Evolutionary conservation across 306 rosid species (phyloP), one percentile per base, ranked within the genome.

Genomic region (Vigna unguiculata): DNA sequence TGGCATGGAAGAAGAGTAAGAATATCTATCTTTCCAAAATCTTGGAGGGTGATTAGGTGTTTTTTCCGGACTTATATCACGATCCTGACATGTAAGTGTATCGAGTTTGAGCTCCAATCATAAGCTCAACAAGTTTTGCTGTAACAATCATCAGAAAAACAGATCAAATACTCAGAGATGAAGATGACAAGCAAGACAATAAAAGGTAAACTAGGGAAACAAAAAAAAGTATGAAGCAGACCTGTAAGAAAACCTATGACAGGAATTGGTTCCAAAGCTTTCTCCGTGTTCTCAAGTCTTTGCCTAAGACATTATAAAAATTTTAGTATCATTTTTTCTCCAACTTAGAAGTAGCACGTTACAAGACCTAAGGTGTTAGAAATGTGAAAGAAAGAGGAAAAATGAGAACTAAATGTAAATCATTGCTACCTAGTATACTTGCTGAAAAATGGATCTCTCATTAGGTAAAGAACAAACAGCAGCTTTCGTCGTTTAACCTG

Each of bases 401-500:
- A 9, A 0, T 6, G 36, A 66, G 32, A 55, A 51, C 1, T 71
- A 51, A 77, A 72, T 46, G 36, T 67, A 59, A 81, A 55, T 64
- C 59, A 15, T 22, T 17, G 15, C 6, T 79, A 92, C 99, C 99
- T 89, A 40, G 92, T 92, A 80, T 86, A 88, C 86, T 87, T 88
- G 93, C 75, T 86, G 79, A 96, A 96, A 85, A 96, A 92, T 19
- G 99, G 99, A 84, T 96, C 98, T 86, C 98, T 89, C 99, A 96
- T 86, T 72, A 96, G 83, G 89, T 92, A 96, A 79, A 96, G 93
- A 45, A 81, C 90, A 90, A 88, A 91, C 22, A 89, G 58, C 79
- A 96, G 67, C 93, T 87, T 96, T 61, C 98, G 84, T 61, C 88
- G 87, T 75, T 80, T 91, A 80, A 86, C 83, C 99, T 95, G 91